These are phyloP conservation scores for Paecilomyces sp. DNA, from an alignment of 2,329 filamentous ascomycete genomes.

Conservation along the genomic window DNA sequence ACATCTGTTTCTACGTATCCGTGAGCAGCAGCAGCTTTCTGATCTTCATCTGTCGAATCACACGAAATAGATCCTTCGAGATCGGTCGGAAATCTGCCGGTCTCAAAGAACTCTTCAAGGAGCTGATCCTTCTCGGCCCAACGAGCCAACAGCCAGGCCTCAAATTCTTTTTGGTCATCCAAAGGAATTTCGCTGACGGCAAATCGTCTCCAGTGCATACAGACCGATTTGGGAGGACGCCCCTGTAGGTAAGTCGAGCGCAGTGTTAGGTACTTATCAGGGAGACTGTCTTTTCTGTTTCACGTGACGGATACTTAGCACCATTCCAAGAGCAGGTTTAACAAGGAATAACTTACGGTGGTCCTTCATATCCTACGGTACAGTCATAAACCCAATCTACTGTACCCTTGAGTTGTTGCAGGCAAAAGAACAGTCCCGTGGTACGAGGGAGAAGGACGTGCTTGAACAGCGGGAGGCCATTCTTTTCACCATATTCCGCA, in stretches of 20 bases:
- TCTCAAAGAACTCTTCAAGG: slow-evolving; percentile 72
- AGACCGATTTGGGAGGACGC: slow-evolving; percentile 85
- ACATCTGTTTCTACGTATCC: slow-evolving; percentile 40
- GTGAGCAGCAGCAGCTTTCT: slow-evolving; percentile 23
- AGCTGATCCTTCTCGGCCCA: slow-evolving; percentile 92
- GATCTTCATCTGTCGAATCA: slow-evolving; percentile 23
- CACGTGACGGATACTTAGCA: background rate
- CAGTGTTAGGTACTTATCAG: slow-evolving; percentile 86
- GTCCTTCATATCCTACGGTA: slow-evolving; percentile 90
- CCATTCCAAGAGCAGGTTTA: background rate
- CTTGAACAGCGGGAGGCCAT: slow-evolving; percentile 50
- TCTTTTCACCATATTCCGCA: slow-evolving; percentile 51
- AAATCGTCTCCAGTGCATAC: slow-evolving; percentile 93
- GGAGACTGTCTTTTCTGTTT: slow-evolving; percentile 65
- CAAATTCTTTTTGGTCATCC: slow-evolving; percentile 65
- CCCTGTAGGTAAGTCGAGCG: slow-evolving; percentile 83
- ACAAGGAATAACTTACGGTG: slow-evolving; percentile 59
- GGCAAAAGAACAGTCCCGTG: slow-evolving; percentile 55
- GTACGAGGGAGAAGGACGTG: slow-evolving; percentile 55
- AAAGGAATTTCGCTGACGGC: slow-evolving; percentile 73
- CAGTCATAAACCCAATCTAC: slow-evolving; percentile 66
- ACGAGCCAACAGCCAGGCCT: slow-evolving; percentile 72
- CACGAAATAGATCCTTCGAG: slow-evolving; percentile 45
- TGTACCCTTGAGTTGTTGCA: slow-evolving; percentile 51
- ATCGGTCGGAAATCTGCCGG: slow-evolving; percentile 71